Evolutionary conservation across 2,329 filamentous ascomycete genomes (phyloP).

Genomic region (Exophiala dermatitidis): DNA sequence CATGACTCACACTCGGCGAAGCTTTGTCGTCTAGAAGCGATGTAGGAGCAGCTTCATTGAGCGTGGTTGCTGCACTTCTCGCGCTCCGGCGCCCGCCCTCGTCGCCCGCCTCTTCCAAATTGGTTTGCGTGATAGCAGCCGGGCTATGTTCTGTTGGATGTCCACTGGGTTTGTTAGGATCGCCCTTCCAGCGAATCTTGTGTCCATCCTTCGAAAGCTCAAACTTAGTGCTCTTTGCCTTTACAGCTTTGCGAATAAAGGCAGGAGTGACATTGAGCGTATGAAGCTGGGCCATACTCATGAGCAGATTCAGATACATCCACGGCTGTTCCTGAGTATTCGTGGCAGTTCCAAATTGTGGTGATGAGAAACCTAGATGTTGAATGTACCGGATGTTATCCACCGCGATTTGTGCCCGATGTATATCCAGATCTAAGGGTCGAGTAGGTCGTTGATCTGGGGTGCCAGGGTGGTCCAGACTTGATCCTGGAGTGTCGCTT

Average conservation of each 20-base stretch:
- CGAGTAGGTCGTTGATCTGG: slow-evolving; percentile 70
- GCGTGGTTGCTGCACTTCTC: slow-evolving; percentile 39
- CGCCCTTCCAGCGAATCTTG: slow-evolving; percentile 73
- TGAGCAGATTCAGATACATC: slow-evolving; percentile 51
- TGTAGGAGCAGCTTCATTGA: slow-evolving; percentile 34
- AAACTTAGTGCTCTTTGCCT: slow-evolving; percentile 64
- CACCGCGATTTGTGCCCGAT: slow-evolving; percentile 64
- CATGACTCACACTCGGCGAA: background rate
- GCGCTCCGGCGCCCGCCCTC: slow-evolving; percentile 42
- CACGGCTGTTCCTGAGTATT: slow-evolving; percentile 19
- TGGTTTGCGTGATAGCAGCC: slow-evolving; percentile 1
- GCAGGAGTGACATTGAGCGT: slow-evolving; percentile 74
- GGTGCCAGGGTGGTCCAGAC: slow-evolving; percentile 26
- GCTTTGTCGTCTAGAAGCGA: slow-evolving; percentile 19
- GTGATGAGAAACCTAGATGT: slow-evolving; percentile 27
- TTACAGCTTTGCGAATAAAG: slow-evolving; percentile 66
- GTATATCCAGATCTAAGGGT: slow-evolving; percentile 68
- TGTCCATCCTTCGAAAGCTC: slow-evolving; percentile 70
- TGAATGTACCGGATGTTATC: slow-evolving; percentile 61
- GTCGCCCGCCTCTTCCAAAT: slow-evolving; percentile 15
- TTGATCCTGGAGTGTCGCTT: slow-evolving; percentile 2
- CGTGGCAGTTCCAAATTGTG: slow-evolving; percentile 3
- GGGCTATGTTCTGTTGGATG: slow-evolving; percentile 48
- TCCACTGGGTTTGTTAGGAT: slow-evolving; percentile 55
- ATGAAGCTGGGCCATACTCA: slow-evolving; percentile 76